Base-by-base conservation (phyloP, 352 stramenopile species). In the Pythium brachiatum region DNA sequence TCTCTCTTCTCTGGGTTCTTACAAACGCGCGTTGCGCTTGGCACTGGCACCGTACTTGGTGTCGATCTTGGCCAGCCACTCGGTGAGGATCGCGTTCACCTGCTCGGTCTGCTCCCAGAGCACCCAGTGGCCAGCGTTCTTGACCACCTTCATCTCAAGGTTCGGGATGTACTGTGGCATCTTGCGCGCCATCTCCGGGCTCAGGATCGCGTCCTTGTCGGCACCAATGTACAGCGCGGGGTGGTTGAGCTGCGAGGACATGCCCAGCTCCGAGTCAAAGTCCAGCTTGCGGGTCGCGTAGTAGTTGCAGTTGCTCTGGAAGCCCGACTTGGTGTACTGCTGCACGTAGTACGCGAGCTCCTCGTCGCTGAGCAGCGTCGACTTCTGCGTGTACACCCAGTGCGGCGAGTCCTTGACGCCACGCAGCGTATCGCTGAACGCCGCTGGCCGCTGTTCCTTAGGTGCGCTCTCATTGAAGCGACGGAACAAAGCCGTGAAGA, bases 311-410 rank as follows among this genome's bases (percentile, higher is more conserved):
- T 70, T 79, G 44, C 70, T 76, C 56, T 79, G 70, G 59, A 92
- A 92, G 23, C 82, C 82, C 11, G 66, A 71, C 51, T 61, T 62
- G 12, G 66, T 53, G 65, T 88, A 90, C 61, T 86, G 62, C 21
- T 74, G 51, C 34, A 86, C 75, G 58, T 90, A 89, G 55, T 82
- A 88, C 23, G 81, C 74, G 25, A 89, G 39, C 58, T 92, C 83
- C 2, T 72, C 59, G 27, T 86, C 66, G 16, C 69, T 77, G 15
- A 91, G 60, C 58, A 91, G 62, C 12, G 64, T 52, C 41, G 77
- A 87, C 20, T 67, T 61, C 26, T 72, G 32, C 25, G 70, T 76
- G 62, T 76, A 81, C 26, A 75, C 57, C 18, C 64, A 65, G 52
- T 84, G 67, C 0, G 48, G 11, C 6, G 73, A 78, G 56, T 71